A percentile compares a stretch with the other conserved stretches of the same genome.
Evolutionary conservation across 2,329 filamentous ascomycete genomes (phyloP).

Genomic region (Ilyonectria sp.): DNA sequence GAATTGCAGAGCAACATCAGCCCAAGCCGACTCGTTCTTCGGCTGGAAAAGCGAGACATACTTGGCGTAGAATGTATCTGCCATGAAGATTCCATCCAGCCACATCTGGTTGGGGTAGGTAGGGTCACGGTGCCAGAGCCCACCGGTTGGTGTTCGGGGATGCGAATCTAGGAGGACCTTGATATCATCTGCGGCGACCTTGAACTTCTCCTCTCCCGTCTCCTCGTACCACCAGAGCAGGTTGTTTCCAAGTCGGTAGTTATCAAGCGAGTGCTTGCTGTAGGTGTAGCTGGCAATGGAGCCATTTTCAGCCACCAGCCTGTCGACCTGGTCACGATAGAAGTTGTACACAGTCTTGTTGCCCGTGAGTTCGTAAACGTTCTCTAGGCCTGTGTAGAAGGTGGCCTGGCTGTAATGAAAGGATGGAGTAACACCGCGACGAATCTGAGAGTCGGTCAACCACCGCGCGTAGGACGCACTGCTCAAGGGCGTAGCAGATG

Average conservation of each 20-base stretch:
- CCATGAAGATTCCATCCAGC: conserved; percentile 70
- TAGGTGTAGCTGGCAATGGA: conserved; percentile 63
- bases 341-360: conserved; percentile 61
- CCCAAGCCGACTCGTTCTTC: conserved; percentile 58
- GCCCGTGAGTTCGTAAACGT: conserved; percentile 59
- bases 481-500: conserved; percentile 6
- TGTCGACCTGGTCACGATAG: conserved; percentile 62
- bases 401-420: conserved; percentile 62
- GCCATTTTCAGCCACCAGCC: conserved; percentile 60
- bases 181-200: conserved; percentile 62
- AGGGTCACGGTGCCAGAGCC: conserved; percentile 67
- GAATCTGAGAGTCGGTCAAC: conserved; percentile 65
- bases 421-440: conserved; percentile 55
- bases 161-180: conserved; percentile 63
- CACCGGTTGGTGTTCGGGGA: conserved; percentile 65
- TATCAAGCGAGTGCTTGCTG: conserved; percentile 65
- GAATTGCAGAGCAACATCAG: conserved; percentile 62
- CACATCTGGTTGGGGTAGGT: conserved; percentile 70
- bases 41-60: conserved; percentile 57
- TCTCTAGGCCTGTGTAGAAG: conserved; percentile 64
- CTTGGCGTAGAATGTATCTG: conserved; percentile 59
- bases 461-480: conserved; percentile 48
- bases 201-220: conserved; percentile 64
- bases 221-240: conserved; percentile 65
- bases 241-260: conserved; percentile 68